Conservation (phyloP, 2,329 filamentous ascomycete species). For the Corinectria fuckeliana region DNA sequence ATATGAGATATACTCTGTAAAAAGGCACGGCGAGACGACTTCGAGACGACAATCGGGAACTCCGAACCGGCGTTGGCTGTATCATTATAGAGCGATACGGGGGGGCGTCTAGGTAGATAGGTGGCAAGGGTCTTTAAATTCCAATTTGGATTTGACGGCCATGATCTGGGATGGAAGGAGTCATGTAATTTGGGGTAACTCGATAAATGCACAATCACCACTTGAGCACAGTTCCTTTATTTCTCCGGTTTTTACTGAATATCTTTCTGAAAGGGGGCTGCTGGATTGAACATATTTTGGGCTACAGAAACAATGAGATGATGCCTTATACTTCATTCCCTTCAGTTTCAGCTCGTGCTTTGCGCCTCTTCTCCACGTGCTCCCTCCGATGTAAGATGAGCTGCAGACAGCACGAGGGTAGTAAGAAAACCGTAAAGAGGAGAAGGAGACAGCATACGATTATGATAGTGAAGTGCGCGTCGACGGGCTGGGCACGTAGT, state of each 20-base stretch:
- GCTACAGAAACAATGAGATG: background rate
- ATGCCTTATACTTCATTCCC: background rate
- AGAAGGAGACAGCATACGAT: background rate
- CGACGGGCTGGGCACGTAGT: background rate
- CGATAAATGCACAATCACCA: constrained; percentile 14
- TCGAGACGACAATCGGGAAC: constrained; percentile 23
- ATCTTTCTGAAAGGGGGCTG: background rate
- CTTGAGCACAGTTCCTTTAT: background rate
- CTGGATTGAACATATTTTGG: background rate
- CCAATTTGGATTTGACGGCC: constrained; percentile 19
- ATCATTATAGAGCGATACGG: constrained; percentile 26
- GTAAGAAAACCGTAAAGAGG: constrained; percentile 15
- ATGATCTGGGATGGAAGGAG: background rate
- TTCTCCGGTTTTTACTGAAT: background rate
- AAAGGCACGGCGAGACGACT: constrained; percentile 12
- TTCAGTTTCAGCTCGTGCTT: background rate
- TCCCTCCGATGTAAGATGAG: constrained; percentile 11
- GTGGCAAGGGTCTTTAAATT: constrained; percentile 15
- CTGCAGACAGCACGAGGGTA: constrained; percentile 18
- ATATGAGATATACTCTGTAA: constrained; percentile 10
- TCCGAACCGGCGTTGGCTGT: constrained; percentile 32
- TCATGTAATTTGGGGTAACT: background rate
- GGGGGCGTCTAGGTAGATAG: constrained; percentile 25
- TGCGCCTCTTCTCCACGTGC: background rate
- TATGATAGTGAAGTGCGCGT: background rate